Percentiles rank a stretch among this genome's conserved stretches.
Conservation (phyloP, 306 rosid genomes). For the Ceratonia siliqua region DNA sequence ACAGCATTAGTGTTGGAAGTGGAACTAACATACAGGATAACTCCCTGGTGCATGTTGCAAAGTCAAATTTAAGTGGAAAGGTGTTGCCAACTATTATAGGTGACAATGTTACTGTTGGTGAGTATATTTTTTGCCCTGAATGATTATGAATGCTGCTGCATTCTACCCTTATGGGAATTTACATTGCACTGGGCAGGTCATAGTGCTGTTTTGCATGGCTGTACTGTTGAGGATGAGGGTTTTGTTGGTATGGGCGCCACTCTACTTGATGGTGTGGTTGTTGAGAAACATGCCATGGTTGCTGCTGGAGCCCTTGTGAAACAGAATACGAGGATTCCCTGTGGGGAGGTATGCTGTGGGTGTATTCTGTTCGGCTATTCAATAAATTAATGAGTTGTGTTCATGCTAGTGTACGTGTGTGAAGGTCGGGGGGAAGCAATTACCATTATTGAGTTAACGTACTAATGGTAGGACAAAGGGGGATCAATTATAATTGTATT, state of each 20-base stretch:
- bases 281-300: slow-evolving; percentile 90
- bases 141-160: slow-evolving; percentile 24
- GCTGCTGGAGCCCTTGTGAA: slow-evolving; percentile 93
- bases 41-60: slow-evolving; percentile 93
- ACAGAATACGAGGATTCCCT: slow-evolving; percentile 82
- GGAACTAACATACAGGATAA: slow-evolving; percentile 96
- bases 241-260: slow-evolving; percentile 94
- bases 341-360: slow-evolving; percentile 72
- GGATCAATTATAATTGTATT: not conserved
- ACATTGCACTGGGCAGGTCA: slow-evolving; percentile 62
- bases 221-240: slow-evolving; percentile 87
- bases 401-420: slow-evolving; percentile 7
- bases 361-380: slow-evolving; percentile 4
- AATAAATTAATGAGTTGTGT: not conserved
- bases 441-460: slow-evolving; percentile 6
- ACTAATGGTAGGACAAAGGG: slow-evolving; percentile 4
- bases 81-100: slow-evolving; percentile 86
- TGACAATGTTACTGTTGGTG: slow-evolving; percentile 89
- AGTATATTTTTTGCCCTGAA: slow-evolving; percentile 45
- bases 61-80: slow-evolving; percentile 85
- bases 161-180: slow-evolving; percentile 2
- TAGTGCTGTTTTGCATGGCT: slow-evolving; percentile 86
- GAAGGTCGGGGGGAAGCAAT: slow-evolving; percentile 26
- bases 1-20: slow-evolving; percentile 80
- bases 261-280: slow-evolving; percentile 76